phyloP scores from a whole-genome alignment of 495 filamentous ascomycete species.

The Penicillium ochrochloron region DNA sequence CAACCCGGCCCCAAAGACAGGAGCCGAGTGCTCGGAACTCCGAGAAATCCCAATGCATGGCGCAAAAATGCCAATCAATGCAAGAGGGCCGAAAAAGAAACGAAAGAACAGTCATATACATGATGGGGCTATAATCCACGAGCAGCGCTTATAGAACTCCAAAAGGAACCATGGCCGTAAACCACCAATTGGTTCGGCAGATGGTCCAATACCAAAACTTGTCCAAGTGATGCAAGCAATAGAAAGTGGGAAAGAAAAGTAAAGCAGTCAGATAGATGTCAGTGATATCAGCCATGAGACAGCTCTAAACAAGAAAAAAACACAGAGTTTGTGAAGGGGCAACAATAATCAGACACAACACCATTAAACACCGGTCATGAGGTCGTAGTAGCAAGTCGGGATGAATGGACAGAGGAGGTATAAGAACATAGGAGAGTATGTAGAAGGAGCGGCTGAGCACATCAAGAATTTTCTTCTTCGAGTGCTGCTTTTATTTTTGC shows the following conservation, averaged over 20 bases:
- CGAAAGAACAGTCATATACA: slow-evolving; percentile 29
- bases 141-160: slow-evolving; percentile 28
- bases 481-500: slow-evolving; percentile 65
- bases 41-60: slow-evolving; percentile 19
- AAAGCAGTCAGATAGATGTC: slow-evolving; percentile 23
- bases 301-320: slow-evolving; percentile 3
- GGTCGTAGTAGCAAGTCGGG: slow-evolving; percentile 29
- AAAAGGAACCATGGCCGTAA: not conserved
- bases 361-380: slow-evolving; percentile 37
- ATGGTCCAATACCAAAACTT: slow-evolving; percentile 7
- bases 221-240: slow-evolving; percentile 15
- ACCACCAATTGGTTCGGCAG: not conserved
- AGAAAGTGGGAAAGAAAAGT: slow-evolving; percentile 19
- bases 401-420: slow-evolving; percentile 16
- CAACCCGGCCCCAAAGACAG: slow-evolving; percentile 10
- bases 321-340: not conserved
- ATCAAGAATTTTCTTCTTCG: slow-evolving; percentile 53
- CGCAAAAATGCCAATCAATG: slow-evolving; percentile 14
- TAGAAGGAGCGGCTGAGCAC: slow-evolving; percentile 19
- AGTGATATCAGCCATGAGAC: slow-evolving; percentile 25
- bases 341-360: slow-evolving; percentile 18
- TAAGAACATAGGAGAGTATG: slow-evolving; percentile 30
- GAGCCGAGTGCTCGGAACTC: slow-evolving; percentile 13
- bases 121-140: slow-evolving; percentile 17
- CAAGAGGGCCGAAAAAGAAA: slow-evolving; percentile 16